Evolutionary conservation across 208 protist species (phyloP), one percentile per base, ranked within the genome.

Genomic region (Acanthamoeba lenticulata): DNA sequence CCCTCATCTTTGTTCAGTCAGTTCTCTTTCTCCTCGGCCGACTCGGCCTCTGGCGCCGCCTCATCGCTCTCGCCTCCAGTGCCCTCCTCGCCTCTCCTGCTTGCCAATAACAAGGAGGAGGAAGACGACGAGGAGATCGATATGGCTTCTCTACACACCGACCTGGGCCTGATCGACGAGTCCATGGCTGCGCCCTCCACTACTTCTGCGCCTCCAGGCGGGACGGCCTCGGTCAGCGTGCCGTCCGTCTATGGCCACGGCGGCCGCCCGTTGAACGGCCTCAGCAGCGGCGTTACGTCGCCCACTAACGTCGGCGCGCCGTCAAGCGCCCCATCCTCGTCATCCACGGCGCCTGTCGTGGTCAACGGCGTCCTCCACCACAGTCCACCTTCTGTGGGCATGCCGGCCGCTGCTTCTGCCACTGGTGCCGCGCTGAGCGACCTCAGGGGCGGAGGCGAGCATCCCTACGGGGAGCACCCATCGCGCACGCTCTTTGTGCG

Each of bases 401-500:
- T n/a, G n/a, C n/a, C n/a, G n/a, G n/a, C n/a, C n/a, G n/a, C n/a
- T n/a, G n/a, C n/a, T n/a, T n/a, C n/a, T n/a, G n/a, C n/a, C n/a
- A n/a, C n/a, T n/a, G n/a, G n/a, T n/a, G n/a, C 57, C 57, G 11
- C 57, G 57, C 57, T 65, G 4, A 9, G 57, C 57, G 67, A 77
- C 42, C 67, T 77, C 19, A n/a, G 67, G 2, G 67, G 67, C 34
- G 67, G 67, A 4, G 67, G 77, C 27, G 77, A 86, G 45, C 77
- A 86, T 40, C 77, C 77, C 38, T 60, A 92, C 45, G 94, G 77
- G 57, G 94, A 95, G 88, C 52, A 95, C 55, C 94, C 94, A 27
- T 86, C 57, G 9, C 90, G 94, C 81, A 95, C 94, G 29, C 57
- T 95, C 6, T 95, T 95, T 38, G 94, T 95, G 6, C 42, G 94